phyloP scores from a whole-genome alignment of 495 filamentous ascomycete species.

The Tricharina praecox region DNA sequence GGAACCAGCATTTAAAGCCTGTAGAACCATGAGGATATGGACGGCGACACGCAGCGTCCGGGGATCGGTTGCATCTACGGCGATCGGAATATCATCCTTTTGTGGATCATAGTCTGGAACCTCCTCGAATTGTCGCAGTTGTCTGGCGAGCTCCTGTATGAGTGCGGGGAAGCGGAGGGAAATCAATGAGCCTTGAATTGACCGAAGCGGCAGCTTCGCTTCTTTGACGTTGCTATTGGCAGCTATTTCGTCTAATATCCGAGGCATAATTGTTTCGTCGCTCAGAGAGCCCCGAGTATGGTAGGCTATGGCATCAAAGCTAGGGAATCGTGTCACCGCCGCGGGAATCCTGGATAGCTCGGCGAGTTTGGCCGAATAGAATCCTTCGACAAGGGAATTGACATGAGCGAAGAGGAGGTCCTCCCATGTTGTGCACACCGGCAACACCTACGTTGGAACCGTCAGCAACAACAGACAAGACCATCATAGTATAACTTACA shows the following conservation, averaged over 20 bases:
- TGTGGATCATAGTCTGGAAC: conserved; percentile 15
- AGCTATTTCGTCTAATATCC: conserved; percentile 24
- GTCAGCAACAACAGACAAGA: background rate
- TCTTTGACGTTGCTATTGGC: conserved; percentile 7
- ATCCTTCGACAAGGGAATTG: conserved; percentile 49
- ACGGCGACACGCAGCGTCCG: conserved; percentile 38
- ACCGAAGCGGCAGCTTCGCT: conserved; percentile 17
- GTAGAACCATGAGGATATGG: conserved; percentile 39
- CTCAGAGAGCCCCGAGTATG: conserved; percentile 14
- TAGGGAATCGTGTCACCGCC: conserved; percentile 16
- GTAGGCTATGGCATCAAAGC: conserved; percentile 23
- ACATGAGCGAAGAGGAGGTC: conserved; percentile 83
- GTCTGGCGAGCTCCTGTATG: conserved; percentile 15
- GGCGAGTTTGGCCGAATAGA: conserved; percentile 19
- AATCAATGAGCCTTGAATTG: conserved; percentile 23
- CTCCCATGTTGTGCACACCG: conserved; percentile 66
- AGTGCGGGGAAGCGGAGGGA: conserved; percentile 16
- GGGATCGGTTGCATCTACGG: conserved; percentile 15
- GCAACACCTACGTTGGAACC: conserved; percentile 29
- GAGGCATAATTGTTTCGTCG: conserved; percentile 16
- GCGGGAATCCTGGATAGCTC: conserved; percentile 13
- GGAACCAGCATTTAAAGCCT: conserved; percentile 30
- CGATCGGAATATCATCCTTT: conserved; percentile 10
- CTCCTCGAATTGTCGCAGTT: conserved; percentile 12
- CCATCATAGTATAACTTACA: conserved; percentile 30